Conservation (phyloP, 805 yeast genomes). For the Saturnispora besseyi region DNA sequence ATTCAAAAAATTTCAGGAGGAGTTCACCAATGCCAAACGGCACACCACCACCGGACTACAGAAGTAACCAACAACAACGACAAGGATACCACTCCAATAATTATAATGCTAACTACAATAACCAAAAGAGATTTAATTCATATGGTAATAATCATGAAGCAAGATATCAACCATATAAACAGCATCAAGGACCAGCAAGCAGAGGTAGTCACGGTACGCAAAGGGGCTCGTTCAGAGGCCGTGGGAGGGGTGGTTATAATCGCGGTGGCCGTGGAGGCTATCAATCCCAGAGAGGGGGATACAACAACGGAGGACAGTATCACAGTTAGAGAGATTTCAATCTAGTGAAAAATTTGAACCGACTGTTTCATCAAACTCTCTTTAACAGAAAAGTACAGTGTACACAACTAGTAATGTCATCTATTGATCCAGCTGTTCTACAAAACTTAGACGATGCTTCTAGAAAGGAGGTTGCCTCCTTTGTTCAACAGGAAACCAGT, state of each 20-base stretch:
- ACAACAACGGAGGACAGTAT: conserved; percentile 1
- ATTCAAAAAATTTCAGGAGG: neutral
- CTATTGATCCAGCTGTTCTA: conserved; percentile 21
- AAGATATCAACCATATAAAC: conserved; percentile 2
- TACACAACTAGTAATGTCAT: conserved; percentile 2
- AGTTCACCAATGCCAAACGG: neutral
- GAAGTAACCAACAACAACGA: neutral
- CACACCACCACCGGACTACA: neutral
- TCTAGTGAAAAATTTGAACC: neutral
- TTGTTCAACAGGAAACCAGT: conserved; percentile 75
- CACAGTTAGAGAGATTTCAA: neutral
- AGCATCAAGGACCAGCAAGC: neutral
- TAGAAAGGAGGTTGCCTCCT: conserved; percentile 63
- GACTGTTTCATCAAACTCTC: neutral
- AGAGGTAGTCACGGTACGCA: neutral
- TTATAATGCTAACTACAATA: neutral
- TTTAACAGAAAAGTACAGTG: neutral
- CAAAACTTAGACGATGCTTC: conserved; percentile 52
- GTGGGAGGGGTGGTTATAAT: conserved; percentile 1
- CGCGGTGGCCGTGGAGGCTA: neutral
- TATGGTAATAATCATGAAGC: neutral
- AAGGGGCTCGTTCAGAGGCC: conserved; percentile 1
- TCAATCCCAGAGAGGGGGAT: neutral
- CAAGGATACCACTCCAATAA: neutral
- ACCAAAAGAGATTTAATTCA: neutral